A percentile compares a stretch with the other conserved stretches of the same genome.
These are phyloP conservation scores for Alnus glutinosa DNA, from an alignment of 306 rosid genomes.

Conservation along the genomic window DNA sequence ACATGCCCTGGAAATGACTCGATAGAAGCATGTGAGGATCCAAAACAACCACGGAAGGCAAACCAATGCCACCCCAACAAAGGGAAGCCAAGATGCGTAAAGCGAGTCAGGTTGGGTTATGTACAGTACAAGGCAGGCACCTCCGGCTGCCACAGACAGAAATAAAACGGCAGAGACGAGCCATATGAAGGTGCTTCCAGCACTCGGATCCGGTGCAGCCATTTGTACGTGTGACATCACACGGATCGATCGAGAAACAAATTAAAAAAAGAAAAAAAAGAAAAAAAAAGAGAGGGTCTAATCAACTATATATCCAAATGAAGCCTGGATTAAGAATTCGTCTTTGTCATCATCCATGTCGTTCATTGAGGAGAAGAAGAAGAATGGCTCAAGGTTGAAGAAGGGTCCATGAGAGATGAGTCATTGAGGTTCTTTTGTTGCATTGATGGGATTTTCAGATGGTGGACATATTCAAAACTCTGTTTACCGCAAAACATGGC, in stretches of 20 bases:
- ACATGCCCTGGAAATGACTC: constrained; percentile 50
- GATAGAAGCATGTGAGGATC: constrained; percentile 61
- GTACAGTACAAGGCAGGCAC: constrained; percentile 59
- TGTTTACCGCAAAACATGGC: constrained; percentile 41
- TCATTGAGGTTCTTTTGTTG: constrained; percentile 12
- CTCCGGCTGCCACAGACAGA: constrained; percentile 50
- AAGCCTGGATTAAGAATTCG: constrained; percentile 15
- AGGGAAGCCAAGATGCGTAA: constrained; percentile 49
- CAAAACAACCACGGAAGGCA: constrained; percentile 90
- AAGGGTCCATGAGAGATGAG: constrained; percentile 14
- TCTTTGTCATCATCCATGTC: constrained; percentile 46
- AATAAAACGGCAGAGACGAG: constrained; percentile 43
- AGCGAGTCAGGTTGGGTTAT: constrained; percentile 47
- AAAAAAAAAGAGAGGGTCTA: constrained; percentile 14
- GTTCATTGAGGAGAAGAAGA: neutral
- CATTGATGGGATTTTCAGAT: constrained; percentile 35
- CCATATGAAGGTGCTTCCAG: constrained; percentile 68
- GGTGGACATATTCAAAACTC: constrained; percentile 36
- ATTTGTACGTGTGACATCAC: constrained; percentile 29
- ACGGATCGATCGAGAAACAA: no score
- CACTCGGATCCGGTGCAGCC: constrained; percentile 49
- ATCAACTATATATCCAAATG: neutral
- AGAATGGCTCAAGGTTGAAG: constrained; percentile 4
- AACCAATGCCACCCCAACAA: constrained; percentile 56
- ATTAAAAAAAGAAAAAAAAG: neutral